Base-by-base conservation (phyloP, 2,329 filamentous ascomycete species). In the Pleurostoma richardsiae region DNA sequence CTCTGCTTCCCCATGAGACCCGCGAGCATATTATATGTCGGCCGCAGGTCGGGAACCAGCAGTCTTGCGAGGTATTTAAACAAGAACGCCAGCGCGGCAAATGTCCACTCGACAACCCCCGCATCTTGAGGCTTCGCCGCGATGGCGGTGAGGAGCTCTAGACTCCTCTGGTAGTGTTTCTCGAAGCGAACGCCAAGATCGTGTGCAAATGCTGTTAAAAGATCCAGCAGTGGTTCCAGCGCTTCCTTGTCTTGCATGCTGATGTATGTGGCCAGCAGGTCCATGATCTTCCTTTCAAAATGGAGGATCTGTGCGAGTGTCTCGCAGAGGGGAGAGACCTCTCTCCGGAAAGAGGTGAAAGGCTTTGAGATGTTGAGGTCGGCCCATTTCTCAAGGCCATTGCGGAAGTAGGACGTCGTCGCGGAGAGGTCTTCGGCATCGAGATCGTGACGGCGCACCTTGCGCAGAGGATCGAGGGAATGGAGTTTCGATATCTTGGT, bases 61-160 rank as follows among this genome's bases (percentile, higher is more conserved):
- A 97, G 77, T 53, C 89, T 84, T 3, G 90, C 95, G 4, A 99
- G 79, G 61, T 97, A 97, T 63, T 99, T 99, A 79, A 99, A 96
- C 39, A 97, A 75, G 75, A 95, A 99, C 41, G 94, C 90, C 47
- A 99, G 74, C 56, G 89, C 91, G 10, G 86, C 90, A 68, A 99
- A 99, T 43, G 89, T 92, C 91, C 92, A 97, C 69, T 99, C 94
- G 43, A 97, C 88, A n/a, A 95, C 90, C 52, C 91, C 88, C 29
- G 88, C 84, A 59, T 88, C 86, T 47, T 87, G 77, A 45, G 88
- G 82, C 57, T 82, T 86, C 45, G 84, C 84, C 8, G 90, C 91
- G 53, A 97, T 79, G 11, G 82, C 81, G 38, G 88, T 80, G 46
- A 99, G 82, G 45, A 95, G 72, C 45, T 75, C 79, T 48, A 99